These are phyloP conservation scores for Elsinoe batatas DNA, from an alignment of 2,329 filamentous ascomycete species.

Conservation along the genomic window DNA sequence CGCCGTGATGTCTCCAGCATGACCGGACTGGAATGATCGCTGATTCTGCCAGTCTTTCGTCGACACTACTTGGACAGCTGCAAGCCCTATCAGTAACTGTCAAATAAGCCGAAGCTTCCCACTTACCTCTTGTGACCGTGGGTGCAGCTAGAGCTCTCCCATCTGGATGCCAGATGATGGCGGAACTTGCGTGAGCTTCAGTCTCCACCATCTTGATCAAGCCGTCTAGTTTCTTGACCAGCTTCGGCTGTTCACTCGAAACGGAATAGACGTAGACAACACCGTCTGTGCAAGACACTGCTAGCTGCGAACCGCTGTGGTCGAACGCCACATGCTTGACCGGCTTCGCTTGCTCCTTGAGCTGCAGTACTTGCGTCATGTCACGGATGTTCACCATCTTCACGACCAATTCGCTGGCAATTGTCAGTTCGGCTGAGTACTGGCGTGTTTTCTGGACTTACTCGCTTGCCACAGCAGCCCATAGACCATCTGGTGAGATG, in stretches of 20 bases:
- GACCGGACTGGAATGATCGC: conserved; percentile 65
- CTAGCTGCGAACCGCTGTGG: conserved; percentile 61
- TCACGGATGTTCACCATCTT: conserved; percentile 79
- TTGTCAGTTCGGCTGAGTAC: not conserved
- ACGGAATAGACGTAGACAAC: conserved; percentile 84
- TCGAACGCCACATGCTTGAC: conserved; percentile 90
- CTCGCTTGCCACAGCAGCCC: conserved; percentile 95
- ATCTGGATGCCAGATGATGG: conserved; percentile 84
- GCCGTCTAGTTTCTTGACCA: conserved; percentile 76
- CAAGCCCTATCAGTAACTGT: not conserved
- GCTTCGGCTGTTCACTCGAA: conserved; percentile 63
- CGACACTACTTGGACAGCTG: conserved; percentile 77
- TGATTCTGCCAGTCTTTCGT: conserved; percentile 83
- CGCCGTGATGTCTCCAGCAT: conserved; percentile 75
- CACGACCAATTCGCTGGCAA: conserved; percentile 63
- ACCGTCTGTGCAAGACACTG: conserved; percentile 81
- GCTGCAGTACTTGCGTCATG: conserved; percentile 62
- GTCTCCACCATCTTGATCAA: conserved; percentile 70
- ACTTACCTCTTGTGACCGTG: conserved; percentile 54
- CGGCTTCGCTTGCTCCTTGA: conserved; percentile 76
- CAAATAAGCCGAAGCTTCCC: too few relatives aligned
- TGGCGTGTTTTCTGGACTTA: conserved; percentile 29
- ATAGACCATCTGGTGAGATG: conserved; percentile 69
- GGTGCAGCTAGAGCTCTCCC: conserved; percentile 81
- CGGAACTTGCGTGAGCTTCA: conserved; percentile 65